Percentiles rank a stretch among this genome's conserved stretches.
Evolutionary conservation across 2,329 filamentous ascomycete species (phyloP).

Genomic region (Albophoma yamanashiensis): DNA sequence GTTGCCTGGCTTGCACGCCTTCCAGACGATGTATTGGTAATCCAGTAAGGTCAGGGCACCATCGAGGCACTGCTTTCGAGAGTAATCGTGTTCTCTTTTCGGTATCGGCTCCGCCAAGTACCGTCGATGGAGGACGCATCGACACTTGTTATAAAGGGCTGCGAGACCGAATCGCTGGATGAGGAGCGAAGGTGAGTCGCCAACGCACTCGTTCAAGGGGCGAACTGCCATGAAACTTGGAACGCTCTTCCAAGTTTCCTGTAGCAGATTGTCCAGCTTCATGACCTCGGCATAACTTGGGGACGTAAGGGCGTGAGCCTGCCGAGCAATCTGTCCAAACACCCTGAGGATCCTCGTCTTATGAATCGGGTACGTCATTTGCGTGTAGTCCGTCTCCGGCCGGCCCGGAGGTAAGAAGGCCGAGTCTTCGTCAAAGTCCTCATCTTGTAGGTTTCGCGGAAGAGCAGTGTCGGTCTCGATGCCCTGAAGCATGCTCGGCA

Average conservation of each 20-base stretch:
- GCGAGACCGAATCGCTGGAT: conserved; percentile 44
- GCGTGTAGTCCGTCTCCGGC: conserved; percentile 48
- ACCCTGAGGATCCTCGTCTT: conserved; percentile 37
- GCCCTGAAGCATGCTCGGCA: conserved; percentile 54
- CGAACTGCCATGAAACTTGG: conserved; percentile 37
- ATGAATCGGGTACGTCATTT: conserved; percentile 42
- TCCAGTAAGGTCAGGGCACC: conserved; percentile 35
- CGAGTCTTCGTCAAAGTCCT: conserved; percentile 50
- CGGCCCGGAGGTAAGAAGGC: conserved; percentile 43
- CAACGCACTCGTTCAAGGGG: conserved; percentile 36
- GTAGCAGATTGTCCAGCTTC: conserved; percentile 32
- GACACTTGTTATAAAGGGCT: conserved; percentile 41
- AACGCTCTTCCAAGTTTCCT: conserved; percentile 32
- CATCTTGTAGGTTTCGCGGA: conserved; percentile 53
- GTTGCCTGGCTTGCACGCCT: conserved; percentile 40
- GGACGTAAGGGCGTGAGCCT: conserved; percentile 36
- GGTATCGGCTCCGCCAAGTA: conserved; percentile 34
- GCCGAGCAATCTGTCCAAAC: conserved; percentile 38
- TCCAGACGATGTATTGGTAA: conserved; percentile 35
- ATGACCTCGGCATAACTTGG: conserved; percentile 39
- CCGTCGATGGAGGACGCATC: conserved; percentile 44
- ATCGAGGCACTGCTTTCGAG: conserved; percentile 38
- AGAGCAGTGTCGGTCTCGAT: conserved; percentile 52
- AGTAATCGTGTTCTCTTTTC: conserved; percentile 38
- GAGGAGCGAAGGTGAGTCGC: conserved; percentile 32